Base-by-base conservation (phyloP, 164 flowering plant species). In the Vitis amurensis region DNA sequence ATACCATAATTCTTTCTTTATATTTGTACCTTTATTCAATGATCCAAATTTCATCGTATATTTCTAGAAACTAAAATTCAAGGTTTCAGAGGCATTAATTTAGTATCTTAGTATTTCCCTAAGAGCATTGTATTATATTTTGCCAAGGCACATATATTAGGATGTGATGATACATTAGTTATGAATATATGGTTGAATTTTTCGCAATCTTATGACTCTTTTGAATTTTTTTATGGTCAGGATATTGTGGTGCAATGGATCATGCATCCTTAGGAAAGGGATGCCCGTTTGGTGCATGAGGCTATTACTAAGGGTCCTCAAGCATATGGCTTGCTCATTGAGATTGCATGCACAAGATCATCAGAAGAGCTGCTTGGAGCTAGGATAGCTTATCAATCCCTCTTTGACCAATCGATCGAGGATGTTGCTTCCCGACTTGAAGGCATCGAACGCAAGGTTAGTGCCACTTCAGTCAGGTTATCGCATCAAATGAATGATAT, bases 181-280 rank as follows among this genome's bases (percentile, higher is more conserved):
- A 31, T 31, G 44, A 4, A 31, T n/a, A n/a, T n/a, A n/a, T 31
- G 5, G 5, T 31, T 31, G 0, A 4, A 1, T 31, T 31, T 31
- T 31, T 31, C 4, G 44, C 44, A 31, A 31, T 31, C 44, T 31
- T 31, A 31, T 31, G 44, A 31, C 6, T 31, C 6, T 4, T 31
- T 31, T 31, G 44, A 31, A 31, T 4, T 4, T 31, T 31, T 4
- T 59, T 16, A 59, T 59, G 19, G 61, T 29, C 67, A 94, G 98
- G 78, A 85, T 74, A 92, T 96, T 9, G 77, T 89, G 64, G 89
- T 91, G 78, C 79, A 81, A 2, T 88, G 95, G 90, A 76, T 88
- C 1, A 86, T 88, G 92, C 93, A 93, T 70, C 93, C 95, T 1
- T 89, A 89, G 89, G 97, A 93, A 71, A 84, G 98, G 72, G 98